Percentiles rank a stretch among this genome's conserved stretches.
Conservation (phyloP, 2,329 filamentous ascomycete genomes). For the Periconia macrospinosa region DNA sequence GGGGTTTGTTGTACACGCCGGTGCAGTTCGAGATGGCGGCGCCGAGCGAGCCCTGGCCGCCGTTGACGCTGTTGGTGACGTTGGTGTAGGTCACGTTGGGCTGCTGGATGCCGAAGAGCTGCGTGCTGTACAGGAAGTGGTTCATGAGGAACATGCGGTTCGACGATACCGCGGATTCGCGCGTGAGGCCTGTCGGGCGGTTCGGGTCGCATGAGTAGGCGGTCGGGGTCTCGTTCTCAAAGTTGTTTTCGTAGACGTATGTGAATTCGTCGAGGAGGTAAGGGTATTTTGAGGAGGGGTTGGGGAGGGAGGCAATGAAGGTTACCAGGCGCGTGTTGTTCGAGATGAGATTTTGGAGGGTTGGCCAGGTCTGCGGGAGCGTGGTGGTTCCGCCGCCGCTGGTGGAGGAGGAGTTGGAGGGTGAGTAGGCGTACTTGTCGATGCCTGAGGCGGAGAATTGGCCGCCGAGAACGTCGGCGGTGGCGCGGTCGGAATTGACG, state of each 20-base stretch:
- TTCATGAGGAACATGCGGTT: slow-evolving; percentile 74
- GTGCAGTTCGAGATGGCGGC: slow-evolving; percentile 39
- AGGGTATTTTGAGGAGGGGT: slow-evolving; percentile 45
- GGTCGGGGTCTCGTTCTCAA: slow-evolving; percentile 61
- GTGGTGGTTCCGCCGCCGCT: slow-evolving; percentile 21
- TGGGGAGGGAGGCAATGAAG: slow-evolving; percentile 62
- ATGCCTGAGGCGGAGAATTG: slow-evolving; percentile 57
- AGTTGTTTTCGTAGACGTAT: slow-evolving; percentile 73
- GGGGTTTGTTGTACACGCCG: slow-evolving; percentile 64
- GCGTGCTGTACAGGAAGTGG: slow-evolving; percentile 71
- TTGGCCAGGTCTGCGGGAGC: slow-evolving; percentile 66
- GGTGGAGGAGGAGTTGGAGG: slow-evolving; percentile 30
- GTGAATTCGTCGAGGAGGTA: slow-evolving; percentile 67
- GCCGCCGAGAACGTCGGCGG: slow-evolving; percentile 57
- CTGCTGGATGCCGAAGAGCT: slow-evolving; percentile 45
- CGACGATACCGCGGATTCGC: slow-evolving; percentile 55
- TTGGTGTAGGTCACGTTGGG: slow-evolving; percentile 56
- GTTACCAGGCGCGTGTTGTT: slow-evolving; percentile 66
- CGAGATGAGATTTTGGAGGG: slow-evolving; percentile 68
- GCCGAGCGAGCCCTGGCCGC: slow-evolving; percentile 58
- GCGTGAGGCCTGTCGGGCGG: slow-evolving; percentile 59
- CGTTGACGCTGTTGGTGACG: slow-evolving; percentile 67
- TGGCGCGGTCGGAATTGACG: slow-evolving; percentile 68
- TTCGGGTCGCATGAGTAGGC: slow-evolving; percentile 74
- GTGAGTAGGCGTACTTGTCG: slow-evolving; percentile 58